Evolutionary conservation across 306 rosid genomes (phyloP).

Genomic region (Quillaja saponaria): DNA sequence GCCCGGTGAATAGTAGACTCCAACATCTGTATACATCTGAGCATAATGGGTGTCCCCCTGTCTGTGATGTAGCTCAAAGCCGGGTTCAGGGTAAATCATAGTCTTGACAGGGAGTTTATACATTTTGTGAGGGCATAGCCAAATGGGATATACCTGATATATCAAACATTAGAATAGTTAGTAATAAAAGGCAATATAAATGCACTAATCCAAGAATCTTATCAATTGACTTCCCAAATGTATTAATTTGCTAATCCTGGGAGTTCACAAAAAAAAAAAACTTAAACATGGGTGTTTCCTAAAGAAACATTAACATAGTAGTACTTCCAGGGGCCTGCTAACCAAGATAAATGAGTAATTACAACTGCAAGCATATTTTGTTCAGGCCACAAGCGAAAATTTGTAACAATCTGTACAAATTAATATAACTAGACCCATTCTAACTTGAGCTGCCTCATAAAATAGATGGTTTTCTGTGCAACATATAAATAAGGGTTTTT

Average conservation of each 20-base stretch:
- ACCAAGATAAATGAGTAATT: no score
- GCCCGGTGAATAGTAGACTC: conserved; percentile 92
- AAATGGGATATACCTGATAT: conserved; percentile 78
- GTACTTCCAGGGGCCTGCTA: no score
- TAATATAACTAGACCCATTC: no score
- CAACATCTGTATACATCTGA: conserved; percentile 95
- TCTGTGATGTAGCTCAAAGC: conserved; percentile 78
- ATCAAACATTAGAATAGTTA: conserved; percentile 15
- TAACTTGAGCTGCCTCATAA: no score
- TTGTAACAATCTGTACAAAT: no score
- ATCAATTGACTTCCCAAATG: conserved; percentile 10
- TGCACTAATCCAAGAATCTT: neutral
- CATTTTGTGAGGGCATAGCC: conserved; percentile 95
- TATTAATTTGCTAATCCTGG: neutral
- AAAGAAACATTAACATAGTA: no score
- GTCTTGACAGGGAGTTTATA: conserved; percentile 75
- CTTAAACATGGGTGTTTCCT: no score
- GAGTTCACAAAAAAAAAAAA: no score
- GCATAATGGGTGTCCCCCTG: conserved; percentile 89
- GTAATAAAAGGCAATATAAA: neutral
- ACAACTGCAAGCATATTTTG: no score
- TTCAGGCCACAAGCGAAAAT: no score
- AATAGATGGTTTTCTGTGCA: no score
- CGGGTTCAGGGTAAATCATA: conserved; percentile 83
- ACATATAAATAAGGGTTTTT: no score